Base-by-base conservation (phyloP, 495 filamentous ascomycete species). In the Aspergillus heteromorphus region DNA sequence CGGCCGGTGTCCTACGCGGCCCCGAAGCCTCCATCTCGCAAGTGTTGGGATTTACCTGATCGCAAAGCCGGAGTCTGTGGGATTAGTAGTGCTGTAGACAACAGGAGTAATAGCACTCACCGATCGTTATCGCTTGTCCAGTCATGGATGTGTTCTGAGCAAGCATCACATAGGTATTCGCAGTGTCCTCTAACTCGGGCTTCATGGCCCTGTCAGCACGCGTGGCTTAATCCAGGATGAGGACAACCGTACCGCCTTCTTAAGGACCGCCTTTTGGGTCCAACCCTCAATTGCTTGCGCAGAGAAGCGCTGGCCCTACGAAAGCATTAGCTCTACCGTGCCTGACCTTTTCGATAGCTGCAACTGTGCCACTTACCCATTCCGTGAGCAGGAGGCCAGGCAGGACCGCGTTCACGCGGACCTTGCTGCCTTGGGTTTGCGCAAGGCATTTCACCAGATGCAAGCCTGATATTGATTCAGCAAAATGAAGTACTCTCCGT, bases 391-490 rank as follows among this genome's bases (percentile, higher is more conserved):
- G 61, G 27, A 88, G 69, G 11, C 86, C 85, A 4, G 87, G 87
- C 42, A 84, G 65, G 0, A 87, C 77, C 27, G 86, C 84, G 64
- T 89, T 89, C 23, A 87, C 71, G 16, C 87, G 73, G 14, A 85
- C 66, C 57, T 88, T 88, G 6, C 77, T 70, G 0, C 86, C 87
- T 57, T 87, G 83, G 0, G 75, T 83, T 48, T 71, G 71, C 1
- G 86, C 87, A n/a, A 89, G 74, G 57, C 85, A 86, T 56, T 85
- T 86, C 78, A 89, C 84, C 40, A 89, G 67, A 57, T 90, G 87
- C 41, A 91, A 61, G 20, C 80, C 81, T 72, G 48, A 5, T 20
- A 4, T 21, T 30, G 47, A 27, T 14, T 58, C 17, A 61, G 62
- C 6, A 56, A 27, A 10, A 7, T 52, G 21, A 25, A 41, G 31